Evolutionary conservation across 2,329 filamentous ascomycete species (phyloP), one percentile per base, ranked within the genome.

Genomic region (Aspergillus sergii): DNA sequence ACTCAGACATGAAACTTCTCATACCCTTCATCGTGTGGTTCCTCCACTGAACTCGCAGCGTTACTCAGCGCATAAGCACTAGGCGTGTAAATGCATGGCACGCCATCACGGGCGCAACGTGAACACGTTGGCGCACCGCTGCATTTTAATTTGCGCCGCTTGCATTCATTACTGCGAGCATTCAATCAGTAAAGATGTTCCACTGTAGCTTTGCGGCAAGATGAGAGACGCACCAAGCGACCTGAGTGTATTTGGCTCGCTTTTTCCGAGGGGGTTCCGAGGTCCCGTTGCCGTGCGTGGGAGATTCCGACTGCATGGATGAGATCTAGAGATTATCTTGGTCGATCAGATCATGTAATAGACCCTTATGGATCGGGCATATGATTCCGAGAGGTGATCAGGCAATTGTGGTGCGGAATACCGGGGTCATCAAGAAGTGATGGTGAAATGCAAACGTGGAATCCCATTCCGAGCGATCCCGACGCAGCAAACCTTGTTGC

Each of bases 131-230:
- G 86, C 69, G 90, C 86, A 64, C 89, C 89, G 75, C 91, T 91
- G 78, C 89, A 91, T 76, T 91, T 91, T 72, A 91, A 88, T 76
- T 91, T 91, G 62, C 89, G 86, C n/a, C 89, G 83, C 71, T 91
- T 91, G 76, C 89, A 91, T 73, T 91, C 89, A 72, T 91, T 91
- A 69, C 89, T 90, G 36, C 7, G 3, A 12, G 6, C 4, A 16
- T 28, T 28, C 3, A 19, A 26, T 50, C 26, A 28, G 46, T 10
- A 2, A 50, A 30, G 16, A 19, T 19, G 8, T 9, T 30, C 26
- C 14, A 23, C 28, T 19, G 16, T 41, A n/a, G 19, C 6, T 2
- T n/a, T 19, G 16, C 3, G 3, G 16, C 16, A 30, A 45, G 54
- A 34, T 43, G 36, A 1, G 11, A 21, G 11, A 66, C 69, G n/a